Evolutionary conservation across 176 grass and related monocot species (phyloP), one percentile per base, ranked within the genome.

Genomic region (Alopecurus myosuroides): DNA sequence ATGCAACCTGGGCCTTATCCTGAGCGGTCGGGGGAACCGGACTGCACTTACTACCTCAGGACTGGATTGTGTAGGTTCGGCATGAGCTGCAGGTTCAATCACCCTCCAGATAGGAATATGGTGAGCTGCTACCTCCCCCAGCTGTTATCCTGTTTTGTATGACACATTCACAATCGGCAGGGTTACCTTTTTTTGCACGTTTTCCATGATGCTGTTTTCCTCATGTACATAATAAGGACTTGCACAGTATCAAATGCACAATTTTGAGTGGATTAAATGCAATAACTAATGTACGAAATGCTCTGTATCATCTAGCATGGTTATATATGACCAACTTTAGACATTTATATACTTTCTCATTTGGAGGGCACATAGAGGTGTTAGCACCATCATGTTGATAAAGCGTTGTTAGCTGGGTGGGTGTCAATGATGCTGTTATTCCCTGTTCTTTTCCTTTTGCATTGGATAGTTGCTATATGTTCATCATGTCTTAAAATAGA

Each of bases 11-110:
- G 85, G 17, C 46, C 85, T 57, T 99, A 91, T 90, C 97, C 97
- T 23, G 97, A 97, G 87, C 82, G 92, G 28, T 39, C 90, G 0
- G 94, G 91, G 63, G 97, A 99, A 82, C 92, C 94, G 0, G 94
- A 97, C 82, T 99, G 97, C 86, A 86, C 97, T 61, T 99, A 99
- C 91, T 99, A 97, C 70, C 90, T 99, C 81, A 92, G 97, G 84
- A 99, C 97, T 91, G 97, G 97, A 77, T 89, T 99, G 74, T 99
- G 97, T 82, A 91, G 97, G 77, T 99, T 94, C 28, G 94, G 92
- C 55, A 86, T 89, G 82, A 97, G 86, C 90, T 99, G 97, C 88
- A 90, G 90, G 89, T 99, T 94, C 84, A 97, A 97, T 86, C 97
- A 99, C 72, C 97, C 97, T 77, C 88, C 88, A 17, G 92, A 99